Base-by-base conservation (phyloP, 495 filamentous ascomycete genomes). In the Penicillium egyptiacum region DNA sequence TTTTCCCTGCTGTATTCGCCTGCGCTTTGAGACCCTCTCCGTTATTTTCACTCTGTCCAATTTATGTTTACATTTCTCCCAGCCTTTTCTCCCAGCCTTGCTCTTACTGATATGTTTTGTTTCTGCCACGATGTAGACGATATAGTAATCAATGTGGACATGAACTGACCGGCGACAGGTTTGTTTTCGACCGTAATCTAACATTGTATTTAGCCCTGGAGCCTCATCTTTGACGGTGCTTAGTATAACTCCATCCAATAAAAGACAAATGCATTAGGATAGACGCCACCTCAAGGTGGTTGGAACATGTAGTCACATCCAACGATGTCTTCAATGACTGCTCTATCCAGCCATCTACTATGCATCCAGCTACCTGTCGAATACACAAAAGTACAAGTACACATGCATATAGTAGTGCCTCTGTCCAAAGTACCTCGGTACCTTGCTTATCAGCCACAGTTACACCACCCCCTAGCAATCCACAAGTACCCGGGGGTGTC, bases 81-180 rank as follows among this genome's bases (percentile, higher is more conserved):
- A n/a, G n/a, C n/a, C n/a, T n/a, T n/a, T n/a, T n/a, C n/a, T 22
- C 19, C 31, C 35, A 51, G 45, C 53, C 47, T 50, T 58, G 43
- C 50, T 51, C 57, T 54, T 59, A 48, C 49, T 60, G 39, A 62
- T 62, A 59, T 62, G 56, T 40, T 51, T 41, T 45, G 41, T 49
- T 33, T 26, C 30, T 42, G 45, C 56, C 48, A 63, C 19, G 57
- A 67, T 63, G 55, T 63, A 60, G 62, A 63, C 49, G 57, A 60
- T 52, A 58, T 56, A 57, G 65, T 60, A 42, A 60, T 59, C 50
- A 65, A 65, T 57, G 48, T 57, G 52, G 59, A 58, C 53, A 60
- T 67, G 53, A 39, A 19, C 11, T 30, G 20, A 10, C 11, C 25
- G 12, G 47, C 44, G 26, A 53, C 20, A 23, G 48, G 40, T 46